Base-by-base conservation (phyloP, 352 stramenopile species). In the Globisporangium spinosum region DNA sequence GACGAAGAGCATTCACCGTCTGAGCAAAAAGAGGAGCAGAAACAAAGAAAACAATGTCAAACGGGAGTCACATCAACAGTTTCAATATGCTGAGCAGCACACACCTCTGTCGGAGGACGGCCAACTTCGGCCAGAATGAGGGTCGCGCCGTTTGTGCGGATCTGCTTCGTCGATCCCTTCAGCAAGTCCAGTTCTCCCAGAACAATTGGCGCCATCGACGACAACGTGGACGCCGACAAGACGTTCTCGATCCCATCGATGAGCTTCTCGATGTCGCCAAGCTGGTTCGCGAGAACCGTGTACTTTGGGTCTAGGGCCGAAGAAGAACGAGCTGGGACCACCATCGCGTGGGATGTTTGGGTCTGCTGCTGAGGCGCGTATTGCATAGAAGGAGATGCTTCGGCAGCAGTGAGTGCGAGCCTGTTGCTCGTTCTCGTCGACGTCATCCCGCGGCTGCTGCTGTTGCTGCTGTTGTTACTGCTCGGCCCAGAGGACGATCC, bases 71-170 rank as follows among this genome's bases (percentile, higher is more conserved):
- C 20, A 29, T 17, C 17, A 25, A 38, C 25, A 1, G 3, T n/a
- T 29, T 51, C 22, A 22, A 12, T 13, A 20, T 7, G 5, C 25
- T 23, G 29, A 62, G 9, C 47, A 29, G 20, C 22, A 69, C 70
- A 27, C 64, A 82, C 75, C 72, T 79, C 72, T 27, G 72, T 78
- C 17, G 78, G 74, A 13, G 80, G 69, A 25, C 76, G 80, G 12
- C 77, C 77, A 3, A 87, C 68, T 68, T 85, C 79, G 0, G 75
- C 72, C 32, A 91, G 70, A 45, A 91, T 91, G 63, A 87, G 67
- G 9, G 78, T 86, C 54, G 82, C 82, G 61, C 80, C 83, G 35
- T 74, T 89, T 20, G 80, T 85, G n/a, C 83, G 83, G 49, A 91
- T 83, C 54, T 89, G 80, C 66, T 87, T 80, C 6, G 82, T 83